Base-by-base conservation (phyloP, 129 eudicot species). In the Logfia minima region DNA sequence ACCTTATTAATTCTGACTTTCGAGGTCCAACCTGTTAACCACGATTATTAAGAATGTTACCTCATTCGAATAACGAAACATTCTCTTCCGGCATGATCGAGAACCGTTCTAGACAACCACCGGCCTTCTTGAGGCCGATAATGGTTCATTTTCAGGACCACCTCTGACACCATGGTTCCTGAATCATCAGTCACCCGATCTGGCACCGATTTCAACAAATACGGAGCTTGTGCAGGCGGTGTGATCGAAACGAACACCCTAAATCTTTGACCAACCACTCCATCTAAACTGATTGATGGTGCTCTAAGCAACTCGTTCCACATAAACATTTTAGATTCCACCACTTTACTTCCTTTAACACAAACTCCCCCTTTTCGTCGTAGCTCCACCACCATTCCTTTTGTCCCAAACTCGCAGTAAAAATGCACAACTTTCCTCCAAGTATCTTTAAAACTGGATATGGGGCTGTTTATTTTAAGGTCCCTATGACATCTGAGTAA, bases 41-140 rank as follows among this genome's bases (percentile, higher is more conserved):
- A n/a, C 4, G 29, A 67, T 32, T 21, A 2, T n/a, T 10, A 71
- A 17, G 21, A 66, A 76, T 4, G 37, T 28, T 71, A 92, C 98
- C 98, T 94, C 78, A 89, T 84, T 23, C 98, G 88, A 56, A 91
- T 75, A 24, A 94, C 92, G 28, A 94, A 94, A 68, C 98, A 94
- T 63, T 94, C 98, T 83, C 96, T 83, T 60, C 98, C 97, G 0
- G 90, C 84, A 61, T 94, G 98, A 82, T 94, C 98, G 48, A 94
- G 88, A 75, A 94, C 98, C 8, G 98, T 94, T 16, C 97, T 86
- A 35, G 97, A 89, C 75, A 94, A 69, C 98, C 98, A 94, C 75
- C 98, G 85, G 1, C 97, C 98, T 83, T 89, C 96, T 75, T 94
- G 98, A 39, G 97, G 98, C 19, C 96, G 90, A 74, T 91, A 94